Evolutionary conservation across 2,329 filamentous ascomycete species (phyloP).

Genomic region (Thielaviopsis musarum): DNA sequence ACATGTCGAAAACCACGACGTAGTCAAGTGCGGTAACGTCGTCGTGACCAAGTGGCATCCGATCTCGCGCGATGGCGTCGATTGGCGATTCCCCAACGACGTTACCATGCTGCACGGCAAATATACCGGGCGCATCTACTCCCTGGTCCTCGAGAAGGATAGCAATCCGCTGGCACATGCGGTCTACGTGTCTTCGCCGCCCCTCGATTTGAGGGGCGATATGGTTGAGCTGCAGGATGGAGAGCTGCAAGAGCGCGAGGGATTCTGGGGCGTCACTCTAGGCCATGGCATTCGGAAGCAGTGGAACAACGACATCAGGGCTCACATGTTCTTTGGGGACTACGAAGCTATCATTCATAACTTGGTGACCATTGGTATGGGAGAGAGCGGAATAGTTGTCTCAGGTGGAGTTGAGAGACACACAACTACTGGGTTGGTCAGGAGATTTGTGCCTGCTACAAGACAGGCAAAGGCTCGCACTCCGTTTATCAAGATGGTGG

Average conservation of each 20-base stretch:
- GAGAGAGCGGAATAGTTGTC: constrained; percentile 25
- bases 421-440: constrained; percentile 24
- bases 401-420: constrained; percentile 27
- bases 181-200: constrained; percentile 23
- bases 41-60: constrained; percentile 46
- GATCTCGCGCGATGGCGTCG: constrained; percentile 22
- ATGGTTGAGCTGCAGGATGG: no score
- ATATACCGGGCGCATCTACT: constrained; percentile 39
- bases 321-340: constrained; percentile 38
- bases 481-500: no score
- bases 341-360: constrained; percentile 26
- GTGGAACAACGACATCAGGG: constrained; percentile 25
- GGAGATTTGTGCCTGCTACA: constrained; percentile 16
- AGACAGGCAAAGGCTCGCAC: background rate
- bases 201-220: background rate
- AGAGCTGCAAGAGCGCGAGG: background rate
- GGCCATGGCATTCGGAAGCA: constrained; percentile 32
- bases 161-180: constrained; percentile 29
- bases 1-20: constrained; percentile 20
- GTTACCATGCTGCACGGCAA: constrained; percentile 19
- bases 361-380: constrained; percentile 20
- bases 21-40: constrained; percentile 31
- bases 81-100: constrained; percentile 31
- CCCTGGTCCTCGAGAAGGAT: constrained; percentile 35
- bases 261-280: constrained; percentile 38